Base-by-base conservation (phyloP, 2,329 filamentous ascomycete genomes). In the Periconia sp. region DNA sequence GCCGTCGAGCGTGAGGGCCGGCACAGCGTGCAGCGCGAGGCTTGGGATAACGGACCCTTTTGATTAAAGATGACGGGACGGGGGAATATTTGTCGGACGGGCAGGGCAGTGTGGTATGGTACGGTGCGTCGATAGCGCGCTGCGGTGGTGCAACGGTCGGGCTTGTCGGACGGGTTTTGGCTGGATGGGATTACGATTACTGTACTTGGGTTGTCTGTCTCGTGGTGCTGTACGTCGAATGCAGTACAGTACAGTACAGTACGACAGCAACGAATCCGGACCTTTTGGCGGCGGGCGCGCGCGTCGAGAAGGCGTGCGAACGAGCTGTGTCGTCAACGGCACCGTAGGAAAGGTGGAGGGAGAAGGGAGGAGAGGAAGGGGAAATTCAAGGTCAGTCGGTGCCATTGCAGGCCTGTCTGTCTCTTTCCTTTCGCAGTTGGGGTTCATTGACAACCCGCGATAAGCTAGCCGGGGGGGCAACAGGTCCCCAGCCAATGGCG, bases 291-390 rank as follows among this genome's bases (percentile, higher is more conserved):
- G 33, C 33, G 33, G 15, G 33, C 33, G 15, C 23, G 51, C 46
- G 57, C 53, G 52, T 48, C 55, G 57, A 54, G 54, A 50, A 50
- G 40, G 42, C 49, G 49, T 45, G 48, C 52, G 27, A 37, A 37
- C 33, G 33, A 45, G 15, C 5, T 23, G 64, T 62, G 62, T 70
- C 56, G 60, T 61, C 66, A 66, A 70, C 67, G 64, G 66, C 64
- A 37, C 11, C 65, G 23, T 27, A 8, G 23, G 23, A 27, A 27
- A 27, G 23, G 23, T 27, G 23, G 23, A 64, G 63, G 61, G 63
- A 62, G 63, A 49, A 65, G 60, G 53, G 56, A 33, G 19, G 54
- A 55, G 54, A 49, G 47, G 56, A 50, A 46, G 52, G 49, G 51
- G 50, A 49, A 37, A 11, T 27, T 27, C 23, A 27, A 27, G 23